Base-by-base conservation (phyloP, 345 rosid species). In the Toxicodendron radicans region DNA sequence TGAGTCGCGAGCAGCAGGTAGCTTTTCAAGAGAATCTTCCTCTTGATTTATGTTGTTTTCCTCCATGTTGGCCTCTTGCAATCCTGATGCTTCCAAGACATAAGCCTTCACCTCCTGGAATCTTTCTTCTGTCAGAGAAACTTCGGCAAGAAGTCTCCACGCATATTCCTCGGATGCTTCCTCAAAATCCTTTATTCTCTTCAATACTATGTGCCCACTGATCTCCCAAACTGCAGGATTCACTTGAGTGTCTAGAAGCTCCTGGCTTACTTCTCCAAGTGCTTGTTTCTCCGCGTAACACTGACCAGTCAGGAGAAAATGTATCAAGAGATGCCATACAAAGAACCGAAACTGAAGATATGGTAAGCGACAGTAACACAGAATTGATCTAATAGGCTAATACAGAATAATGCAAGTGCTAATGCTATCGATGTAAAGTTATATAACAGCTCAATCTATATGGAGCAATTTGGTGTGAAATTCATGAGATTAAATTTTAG, bases 281-380 rank as follows among this genome's bases (percentile, higher is more conserved):
- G 87, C 91, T 76, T 83, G 91, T 62, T 83, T 85, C 88, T 83
- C 87, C 0, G 91, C 87, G 63, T 79, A 83, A 63, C 91, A 80
- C 86, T 87, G 78, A 14, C 41, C 38, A 48, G 7, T 27, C 56
- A 66, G 8, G 43, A 38, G 43, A 38, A 38, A 0, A 45, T 58
- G 14, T 12, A 32, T 10, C 58, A 6, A 58, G 30, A 0, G 62
- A 58, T 10, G 12, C 61, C 3, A 4, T 38, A 14, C 24, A 38
- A n/a, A 0, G 0, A 27, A 27, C 30, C 1, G n/a, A 17, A 17
- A 56, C 59, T 56, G 23, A 21, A n/a, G 11, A 56, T 20, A 27
- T 27, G 30, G 2, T 2, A 27, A 27, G 30, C 1, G 30, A 27
- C 30, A 27, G 2, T 27, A 27, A 27, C 30, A 27, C 30, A 27